phyloP scores from a whole-genome alignment of 345 rosid species.

The Luvunga scandens region DNA sequence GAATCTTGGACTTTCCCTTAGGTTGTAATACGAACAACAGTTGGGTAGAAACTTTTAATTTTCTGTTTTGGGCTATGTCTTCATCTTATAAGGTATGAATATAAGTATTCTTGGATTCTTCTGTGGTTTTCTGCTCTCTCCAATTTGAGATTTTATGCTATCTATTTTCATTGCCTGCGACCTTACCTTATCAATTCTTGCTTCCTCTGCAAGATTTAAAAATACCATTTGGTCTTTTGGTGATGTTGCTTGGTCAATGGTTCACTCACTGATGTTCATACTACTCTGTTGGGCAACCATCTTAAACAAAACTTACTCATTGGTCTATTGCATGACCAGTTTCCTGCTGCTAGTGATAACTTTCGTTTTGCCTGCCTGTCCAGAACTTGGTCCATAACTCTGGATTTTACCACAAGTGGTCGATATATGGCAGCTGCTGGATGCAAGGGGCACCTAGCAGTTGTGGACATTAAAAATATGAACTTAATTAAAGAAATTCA shows the following conservation, averaged over 20 bases:
- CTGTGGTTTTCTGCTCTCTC: background rate
- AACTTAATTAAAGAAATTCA: too few relatives aligned
- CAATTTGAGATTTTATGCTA: background rate
- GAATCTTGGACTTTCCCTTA: background rate
- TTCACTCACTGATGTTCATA: background rate
- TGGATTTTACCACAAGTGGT: slow-evolving; percentile 87
- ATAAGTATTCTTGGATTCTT: background rate
- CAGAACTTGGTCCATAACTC: slow-evolving; percentile 91
- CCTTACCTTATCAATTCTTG: background rate
- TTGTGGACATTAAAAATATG: too few relatives aligned
- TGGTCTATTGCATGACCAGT: background rate
- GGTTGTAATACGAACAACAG: background rate
- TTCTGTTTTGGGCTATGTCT: background rate
- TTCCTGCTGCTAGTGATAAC: background rate
- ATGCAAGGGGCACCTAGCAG: slow-evolving; percentile 94
- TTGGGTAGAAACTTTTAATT: background rate
- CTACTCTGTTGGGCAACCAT: background rate
- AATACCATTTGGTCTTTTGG: background rate
- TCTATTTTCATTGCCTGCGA: background rate
- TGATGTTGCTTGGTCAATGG: background rate
- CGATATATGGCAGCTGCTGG: slow-evolving; percentile 88
- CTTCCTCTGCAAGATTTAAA: background rate
- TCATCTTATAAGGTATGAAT: background rate
- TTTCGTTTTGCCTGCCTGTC: slow-evolving; percentile 14
- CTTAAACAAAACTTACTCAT: background rate